A percentile compares a stretch with the other conserved stretches of the same genome.
Evolutionary conservation across 805 yeast species (phyloP).

Genomic region (Lipomyces lipofer): DNA sequence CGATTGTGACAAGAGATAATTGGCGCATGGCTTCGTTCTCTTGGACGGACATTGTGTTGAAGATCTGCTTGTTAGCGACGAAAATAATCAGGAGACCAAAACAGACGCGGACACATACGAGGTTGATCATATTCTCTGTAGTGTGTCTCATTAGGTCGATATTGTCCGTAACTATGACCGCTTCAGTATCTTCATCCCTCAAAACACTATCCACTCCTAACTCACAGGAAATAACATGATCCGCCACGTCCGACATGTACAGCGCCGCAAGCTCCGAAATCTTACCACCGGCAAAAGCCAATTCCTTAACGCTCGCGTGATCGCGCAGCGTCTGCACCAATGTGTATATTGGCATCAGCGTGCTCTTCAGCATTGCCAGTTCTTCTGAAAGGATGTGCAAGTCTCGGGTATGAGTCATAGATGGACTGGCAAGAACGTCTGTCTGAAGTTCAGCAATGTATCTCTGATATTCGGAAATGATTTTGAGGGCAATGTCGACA

Average conservation of each 20-base stretch:
- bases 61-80: constrained; percentile 37
- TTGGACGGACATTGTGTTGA: constrained; percentile 58
- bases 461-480: constrained; percentile 53
- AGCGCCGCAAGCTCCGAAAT: constrained; percentile 49
- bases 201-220: background rate
- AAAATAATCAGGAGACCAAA: background rate
- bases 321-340: constrained; percentile 51
- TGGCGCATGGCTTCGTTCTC: constrained; percentile 57
- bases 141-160: constrained; percentile 55
- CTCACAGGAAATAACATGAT: constrained; percentile 51
- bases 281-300: constrained; percentile 30
- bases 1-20: constrained; percentile 57
- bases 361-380: constrained; percentile 48
- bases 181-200: background rate
- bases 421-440: constrained; percentile 54
- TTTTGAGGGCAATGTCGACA: constrained; percentile 56
- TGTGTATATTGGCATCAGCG: constrained; percentile 51
- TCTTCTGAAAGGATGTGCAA: constrained; percentile 58
- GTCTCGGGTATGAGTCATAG: constrained; percentile 52
- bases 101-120: constrained; percentile 33
- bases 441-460: constrained; percentile 52
- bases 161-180: constrained; percentile 46
- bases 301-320: constrained; percentile 35
- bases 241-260: constrained; percentile 57
- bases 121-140: constrained; percentile 51